Percentiles rank a stretch among this genome's conserved stretches.
Conservation (phyloP, 768 basidiomycete species). For the Tremella yokohamensis region DNA sequence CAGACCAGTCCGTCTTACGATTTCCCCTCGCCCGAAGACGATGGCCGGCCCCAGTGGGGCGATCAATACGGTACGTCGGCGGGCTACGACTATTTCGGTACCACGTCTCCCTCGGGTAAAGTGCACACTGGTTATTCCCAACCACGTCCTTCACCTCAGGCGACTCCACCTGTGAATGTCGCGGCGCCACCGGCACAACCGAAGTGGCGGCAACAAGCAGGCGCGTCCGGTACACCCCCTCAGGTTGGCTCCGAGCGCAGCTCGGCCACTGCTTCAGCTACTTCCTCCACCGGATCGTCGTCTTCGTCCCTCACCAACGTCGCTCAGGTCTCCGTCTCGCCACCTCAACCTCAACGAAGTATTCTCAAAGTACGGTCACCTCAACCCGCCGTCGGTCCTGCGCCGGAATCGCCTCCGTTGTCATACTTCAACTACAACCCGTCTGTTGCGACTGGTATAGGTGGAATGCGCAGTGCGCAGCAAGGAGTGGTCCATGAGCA, state of each 20-base stretch:
- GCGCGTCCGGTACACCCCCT: not conserved
- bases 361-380: constrained; percentile 50
- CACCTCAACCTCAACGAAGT: constrained; percentile 35
- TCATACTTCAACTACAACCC: constrained; percentile 51
- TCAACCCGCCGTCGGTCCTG: constrained; percentile 18
- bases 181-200: constrained; percentile 34
- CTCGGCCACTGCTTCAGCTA: not conserved
- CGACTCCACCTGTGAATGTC: constrained; percentile 25
- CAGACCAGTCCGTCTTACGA: constrained; percentile 33
- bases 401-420: constrained; percentile 32
- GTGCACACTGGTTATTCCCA: constrained; percentile 7
- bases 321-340: constrained; percentile 1
- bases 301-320: constrained; percentile 4
- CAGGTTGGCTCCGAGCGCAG: no score
- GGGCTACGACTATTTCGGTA: constrained; percentile 63
- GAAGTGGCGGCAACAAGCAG: constrained; percentile 30
- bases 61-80: constrained; percentile 53
- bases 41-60: constrained; percentile 44
- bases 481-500: constrained; percentile 8
- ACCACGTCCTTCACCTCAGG: constrained; percentile 7
- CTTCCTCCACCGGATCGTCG: constrained; percentile 8
- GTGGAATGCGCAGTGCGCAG: constrained; percentile 34
- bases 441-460: constrained; percentile 50
- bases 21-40: constrained; percentile 45
- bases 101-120: constrained; percentile 58